Percentiles rank a stretch among this genome's conserved stretches.
Evolutionary conservation across 805 yeast genomes (phyloP).

Genomic region (Nakazawaea molendinolei): DNA sequence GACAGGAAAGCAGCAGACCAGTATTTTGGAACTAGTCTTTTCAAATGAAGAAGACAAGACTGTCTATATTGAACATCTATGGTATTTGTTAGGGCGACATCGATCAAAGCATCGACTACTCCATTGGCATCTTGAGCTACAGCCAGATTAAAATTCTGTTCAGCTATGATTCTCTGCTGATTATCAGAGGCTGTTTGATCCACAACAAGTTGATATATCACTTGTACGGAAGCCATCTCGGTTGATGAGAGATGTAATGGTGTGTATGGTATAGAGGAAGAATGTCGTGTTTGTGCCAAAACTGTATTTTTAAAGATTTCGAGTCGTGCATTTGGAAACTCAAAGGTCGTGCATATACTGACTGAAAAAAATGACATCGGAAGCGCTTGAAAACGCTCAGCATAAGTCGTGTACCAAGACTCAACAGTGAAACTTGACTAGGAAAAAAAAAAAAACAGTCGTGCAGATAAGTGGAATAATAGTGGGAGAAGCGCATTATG

Average conservation of each 20-base stretch:
- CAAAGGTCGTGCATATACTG: no score
- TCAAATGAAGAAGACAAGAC: conserved; percentile 58
- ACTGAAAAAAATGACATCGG: no score
- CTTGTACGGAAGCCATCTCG: conserved; percentile 1
- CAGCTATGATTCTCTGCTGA: conserved; percentile 43
- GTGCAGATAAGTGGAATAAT: no score
- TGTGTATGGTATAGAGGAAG: no score
- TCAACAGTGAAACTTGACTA: no score
- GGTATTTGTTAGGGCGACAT: conserved; percentile 28
- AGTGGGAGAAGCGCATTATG: no score
- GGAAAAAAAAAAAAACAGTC: no score
- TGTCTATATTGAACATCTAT: conserved; percentile 41
- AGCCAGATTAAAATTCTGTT: conserved; percentile 35
- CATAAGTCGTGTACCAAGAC: no score
- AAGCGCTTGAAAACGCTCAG: no score
- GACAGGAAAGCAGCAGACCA: conserved; percentile 86
- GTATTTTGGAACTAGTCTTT: conserved; percentile 58
- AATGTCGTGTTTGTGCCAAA: no score
- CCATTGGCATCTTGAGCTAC: conserved; percentile 44
- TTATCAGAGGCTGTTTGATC: conserved; percentile 43
- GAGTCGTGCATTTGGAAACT: no score
- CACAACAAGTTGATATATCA: conserved; percentile 10
- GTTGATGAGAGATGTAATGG: background rate
- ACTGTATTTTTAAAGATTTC: no score
- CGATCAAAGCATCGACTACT: conserved; percentile 34